Evolutionary conservation across 192 early-diverging fungal genomes (phyloP).

Genomic region (Coemansia reversa): DNA sequence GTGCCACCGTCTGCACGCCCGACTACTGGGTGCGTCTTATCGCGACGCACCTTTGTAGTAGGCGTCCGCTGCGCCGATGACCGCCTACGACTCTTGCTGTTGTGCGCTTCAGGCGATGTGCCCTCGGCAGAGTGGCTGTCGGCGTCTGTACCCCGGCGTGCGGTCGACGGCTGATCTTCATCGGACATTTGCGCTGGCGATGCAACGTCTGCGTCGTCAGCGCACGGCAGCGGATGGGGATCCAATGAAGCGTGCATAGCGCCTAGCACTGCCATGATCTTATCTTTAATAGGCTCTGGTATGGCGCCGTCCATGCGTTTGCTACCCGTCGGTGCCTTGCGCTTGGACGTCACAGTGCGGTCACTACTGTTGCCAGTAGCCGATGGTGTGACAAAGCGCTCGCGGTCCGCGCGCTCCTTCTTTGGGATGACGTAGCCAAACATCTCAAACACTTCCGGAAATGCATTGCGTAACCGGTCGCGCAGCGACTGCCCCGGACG

Average conservation of each 20-base stretch:
- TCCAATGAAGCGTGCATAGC: conserved; percentile 43
- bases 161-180: too few relatives aligned
- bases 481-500: conserved; percentile 54
- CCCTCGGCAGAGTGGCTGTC: conserved; percentile 15
- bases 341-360: conserved; percentile 13
- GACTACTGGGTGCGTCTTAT: conserved; percentile 36
- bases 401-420: conserved; percentile 52
- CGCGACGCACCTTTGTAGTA: conserved; percentile 6
- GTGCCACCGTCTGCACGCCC: conserved; percentile 10
- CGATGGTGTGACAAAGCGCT: conserved; percentile 19
- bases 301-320: conserved; percentile 50
- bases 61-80: conserved; percentile 12
- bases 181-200: neutral
- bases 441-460: conserved; percentile 53
- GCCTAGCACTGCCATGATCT: conserved; percentile 30
- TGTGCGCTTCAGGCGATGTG: neutral
- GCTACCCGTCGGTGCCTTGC: conserved; percentile 48
- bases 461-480: conserved; percentile 54
- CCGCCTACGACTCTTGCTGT: neutral
- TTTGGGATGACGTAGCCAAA: conserved; percentile 55
- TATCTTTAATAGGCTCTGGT: conserved; percentile 35
- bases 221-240: conserved; percentile 38
- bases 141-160: neutral
- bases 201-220: conserved; percentile 12
- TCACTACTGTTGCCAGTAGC: neutral